phyloP scores from a whole-genome alignment of 495 filamentous ascomycete genomes.

The Podospora bellae-mahoneyi region DNA sequence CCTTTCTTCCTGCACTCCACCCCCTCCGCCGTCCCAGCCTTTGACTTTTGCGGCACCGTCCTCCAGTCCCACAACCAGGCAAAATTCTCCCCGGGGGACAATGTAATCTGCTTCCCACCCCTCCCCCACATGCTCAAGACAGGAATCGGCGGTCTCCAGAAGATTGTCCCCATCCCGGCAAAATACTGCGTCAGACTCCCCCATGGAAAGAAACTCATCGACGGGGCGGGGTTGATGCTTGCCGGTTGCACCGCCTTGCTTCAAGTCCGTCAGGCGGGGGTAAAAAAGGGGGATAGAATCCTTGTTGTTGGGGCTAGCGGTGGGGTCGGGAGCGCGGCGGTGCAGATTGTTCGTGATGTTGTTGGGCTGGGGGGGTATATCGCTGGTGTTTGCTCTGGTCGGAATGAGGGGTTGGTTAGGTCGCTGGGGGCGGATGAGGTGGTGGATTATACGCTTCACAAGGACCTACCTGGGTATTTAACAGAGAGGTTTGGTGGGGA shows the following conservation, averaged over 20 bases:
- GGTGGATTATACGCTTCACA: constrained; percentile 30
- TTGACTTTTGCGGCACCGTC: constrained; percentile 40
- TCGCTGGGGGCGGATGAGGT: constrained; percentile 14
- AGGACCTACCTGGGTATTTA: constrained; percentile 26
- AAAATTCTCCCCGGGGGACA: constrained; percentile 26
- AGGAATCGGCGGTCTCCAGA: constrained; percentile 37
- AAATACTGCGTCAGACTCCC: constrained; percentile 30
- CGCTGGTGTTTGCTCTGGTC: constrained; percentile 34
- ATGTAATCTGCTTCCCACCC: constrained; percentile 33
- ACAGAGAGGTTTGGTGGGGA: constrained; percentile 16
- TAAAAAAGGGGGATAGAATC: constrained; percentile 30
- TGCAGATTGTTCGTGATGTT: constrained; percentile 36
- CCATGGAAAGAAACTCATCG: constrained; percentile 6
- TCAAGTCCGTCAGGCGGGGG: constrained; percentile 24
- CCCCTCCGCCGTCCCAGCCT: constrained; percentile 29
- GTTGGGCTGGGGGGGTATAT: constrained; percentile 34
- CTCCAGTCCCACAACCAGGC: constrained; percentile 2
- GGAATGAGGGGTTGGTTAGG: neutral
- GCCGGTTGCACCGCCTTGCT: constrained; percentile 35
- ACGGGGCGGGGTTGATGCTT: constrained; percentile 38
- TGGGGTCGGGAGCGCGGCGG: constrained; percentile 37
- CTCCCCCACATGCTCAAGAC: constrained; percentile 25
- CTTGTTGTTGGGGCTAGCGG: constrained; percentile 43
- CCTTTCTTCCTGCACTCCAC: constrained; percentile 33
- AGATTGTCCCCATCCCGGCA: constrained; percentile 32